Percentiles rank a stretch among this genome's conserved stretches.
Conservation (phyloP, 192 early-diverging fungal species). For the Backusella mclennaniae region DNA sequence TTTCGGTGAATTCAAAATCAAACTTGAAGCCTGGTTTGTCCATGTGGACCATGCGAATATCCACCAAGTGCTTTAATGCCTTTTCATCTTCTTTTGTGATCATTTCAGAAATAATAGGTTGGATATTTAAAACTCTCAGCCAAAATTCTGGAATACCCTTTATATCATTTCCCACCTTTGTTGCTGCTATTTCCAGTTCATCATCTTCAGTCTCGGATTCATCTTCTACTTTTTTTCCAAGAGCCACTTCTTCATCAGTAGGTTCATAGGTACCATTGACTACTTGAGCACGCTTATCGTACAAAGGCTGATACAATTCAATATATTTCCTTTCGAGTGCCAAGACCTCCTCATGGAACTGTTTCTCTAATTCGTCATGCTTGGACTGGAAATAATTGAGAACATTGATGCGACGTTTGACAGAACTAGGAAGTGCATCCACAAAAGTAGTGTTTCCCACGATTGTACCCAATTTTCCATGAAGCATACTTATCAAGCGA, state of each 20-base stretch:
- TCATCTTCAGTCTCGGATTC: conserved; percentile 49
- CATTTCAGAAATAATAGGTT: conserved; percentile 72
- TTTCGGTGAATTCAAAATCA: conserved; percentile 88
- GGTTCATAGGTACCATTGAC: conserved; percentile 85
- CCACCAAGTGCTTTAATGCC: conserved; percentile 82
- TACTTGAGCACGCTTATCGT: conserved; percentile 81
- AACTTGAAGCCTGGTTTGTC: conserved; percentile 92
- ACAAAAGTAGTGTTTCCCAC: conserved; percentile 60
- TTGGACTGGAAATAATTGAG: conserved; percentile 87
- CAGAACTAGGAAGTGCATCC: conserved; percentile 61
- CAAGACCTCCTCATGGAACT: conserved; percentile 92
- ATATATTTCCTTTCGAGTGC: conserved; percentile 97
- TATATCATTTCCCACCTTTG: conserved; percentile 35
- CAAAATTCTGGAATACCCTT: conserved; percentile 95
- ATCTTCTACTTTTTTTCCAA: conserved; percentile 51
- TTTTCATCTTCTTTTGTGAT: conserved; percentile 93
- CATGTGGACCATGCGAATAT: conserved; percentile 85
- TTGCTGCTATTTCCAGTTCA: conserved; percentile 33
- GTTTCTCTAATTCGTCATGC: conserved; percentile 82
- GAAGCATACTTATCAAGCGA: conserved; percentile 66
- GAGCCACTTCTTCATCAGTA: conserved; percentile 78
- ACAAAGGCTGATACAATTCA: conserved; percentile 83
- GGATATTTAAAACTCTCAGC: conserved; percentile 89
- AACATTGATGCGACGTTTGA: conserved; percentile 83
- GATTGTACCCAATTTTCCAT: conserved; percentile 76